Conservation (phyloP, 345 rosid genomes). For the Aegle marmelos region DNA sequence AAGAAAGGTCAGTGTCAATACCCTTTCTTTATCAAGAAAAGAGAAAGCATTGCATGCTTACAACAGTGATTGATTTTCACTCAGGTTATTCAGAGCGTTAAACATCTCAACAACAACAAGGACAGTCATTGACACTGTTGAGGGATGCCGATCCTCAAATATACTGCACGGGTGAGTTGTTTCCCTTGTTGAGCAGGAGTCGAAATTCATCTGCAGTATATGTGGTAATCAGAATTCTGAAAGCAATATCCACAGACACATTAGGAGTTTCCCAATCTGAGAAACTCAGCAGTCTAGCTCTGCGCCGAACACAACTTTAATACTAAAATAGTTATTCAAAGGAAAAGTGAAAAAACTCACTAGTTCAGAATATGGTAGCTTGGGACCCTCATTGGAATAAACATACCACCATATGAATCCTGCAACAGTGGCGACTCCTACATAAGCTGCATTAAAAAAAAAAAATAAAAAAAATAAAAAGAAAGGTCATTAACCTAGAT, state of each 20-base stretch:
- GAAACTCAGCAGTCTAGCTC: background rate
- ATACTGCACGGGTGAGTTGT: slow-evolving; percentile 88
- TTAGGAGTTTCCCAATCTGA: background rate
- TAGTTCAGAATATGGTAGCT: slow-evolving; percentile 80
- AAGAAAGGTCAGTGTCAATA: slow-evolving; percentile 1
- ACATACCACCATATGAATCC: slow-evolving; percentile 99
- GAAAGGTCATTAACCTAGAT: background rate
- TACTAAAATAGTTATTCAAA: background rate
- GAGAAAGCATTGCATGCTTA: slow-evolving; percentile 36
- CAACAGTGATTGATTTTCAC: slow-evolving; percentile 97
- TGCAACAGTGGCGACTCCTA: slow-evolving; percentile 97
- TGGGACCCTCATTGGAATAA: slow-evolving; percentile 84
- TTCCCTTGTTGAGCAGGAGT: slow-evolving; percentile 81
- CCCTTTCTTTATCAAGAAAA: background rate
- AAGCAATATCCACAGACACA: background rate
- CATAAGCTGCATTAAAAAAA: slow-evolving; percentile 70
- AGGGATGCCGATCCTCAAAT: slow-evolving; percentile 94
- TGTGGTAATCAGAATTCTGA: background rate
- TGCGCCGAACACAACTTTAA: background rate
- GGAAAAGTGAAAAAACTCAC: slow-evolving; percentile 36
- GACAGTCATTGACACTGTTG: slow-evolving; percentile 96
- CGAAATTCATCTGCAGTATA: slow-evolving; percentile 81
- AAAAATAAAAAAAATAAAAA: background rate
- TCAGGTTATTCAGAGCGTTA: slow-evolving; percentile 96
- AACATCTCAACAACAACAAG: slow-evolving; percentile 99